These are phyloP conservation scores for Lathyrus sativus DNA, from an alignment of 306 rosid genomes.

Conservation along the genomic window DNA sequence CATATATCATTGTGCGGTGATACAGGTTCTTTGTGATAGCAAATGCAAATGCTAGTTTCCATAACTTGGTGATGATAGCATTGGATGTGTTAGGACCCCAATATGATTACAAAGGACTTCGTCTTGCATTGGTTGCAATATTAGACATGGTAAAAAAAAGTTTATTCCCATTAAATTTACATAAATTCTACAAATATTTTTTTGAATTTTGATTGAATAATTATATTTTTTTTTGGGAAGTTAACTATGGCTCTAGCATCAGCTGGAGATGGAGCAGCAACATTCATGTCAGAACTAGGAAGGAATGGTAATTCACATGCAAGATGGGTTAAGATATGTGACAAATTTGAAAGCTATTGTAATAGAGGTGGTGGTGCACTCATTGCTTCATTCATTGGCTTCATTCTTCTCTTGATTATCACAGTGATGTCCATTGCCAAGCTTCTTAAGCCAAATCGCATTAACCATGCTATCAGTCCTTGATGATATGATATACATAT, in stretches of 20 bases:
- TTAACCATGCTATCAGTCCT: conserved; percentile 38
- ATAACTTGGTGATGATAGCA: conserved; percentile 69
- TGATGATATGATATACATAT: background rate
- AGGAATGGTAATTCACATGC: conserved; percentile 88
- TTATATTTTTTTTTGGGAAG: conserved; percentile 38
- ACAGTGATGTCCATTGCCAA: conserved; percentile 64
- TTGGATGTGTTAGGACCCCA: conserved; percentile 53
- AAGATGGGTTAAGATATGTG: conserved; percentile 86
- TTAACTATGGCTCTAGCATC: conserved; percentile 58
- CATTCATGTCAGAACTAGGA: conserved; percentile 83
- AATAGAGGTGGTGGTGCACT: conserved; percentile 68
- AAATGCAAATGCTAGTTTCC: conserved; percentile 70
- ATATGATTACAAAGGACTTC: conserved; percentile 60
- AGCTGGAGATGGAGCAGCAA: conserved; percentile 82
- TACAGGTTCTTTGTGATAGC: conserved; percentile 87
- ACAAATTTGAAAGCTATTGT: conserved; percentile 66
- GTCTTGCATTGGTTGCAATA: conserved; percentile 68
- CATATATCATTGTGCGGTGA: background rate
- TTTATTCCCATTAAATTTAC: background rate
- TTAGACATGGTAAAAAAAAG: conserved; percentile 67
- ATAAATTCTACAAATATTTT: background rate
- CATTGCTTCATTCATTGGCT: conserved; percentile 66
- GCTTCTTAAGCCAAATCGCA: conserved; percentile 50
- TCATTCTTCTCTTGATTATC: conserved; percentile 59
- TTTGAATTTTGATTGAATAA: background rate